phyloP scores from a whole-genome alignment of 176 grass and related monocot genomes.

The Oryza meridionalis region DNA sequence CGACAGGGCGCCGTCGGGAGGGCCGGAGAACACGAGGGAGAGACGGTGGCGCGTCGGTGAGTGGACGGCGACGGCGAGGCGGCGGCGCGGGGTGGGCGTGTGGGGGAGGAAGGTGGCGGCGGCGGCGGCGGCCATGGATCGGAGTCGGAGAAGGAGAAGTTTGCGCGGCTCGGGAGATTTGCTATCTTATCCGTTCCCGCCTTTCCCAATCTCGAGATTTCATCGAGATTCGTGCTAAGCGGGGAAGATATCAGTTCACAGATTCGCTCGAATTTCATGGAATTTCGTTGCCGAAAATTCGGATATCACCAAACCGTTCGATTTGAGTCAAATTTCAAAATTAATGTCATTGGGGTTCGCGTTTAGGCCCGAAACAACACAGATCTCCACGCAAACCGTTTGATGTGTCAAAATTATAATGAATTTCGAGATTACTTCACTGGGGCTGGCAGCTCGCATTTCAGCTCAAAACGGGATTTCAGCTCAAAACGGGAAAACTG shows the following conservation, averaged over 20 bases:
- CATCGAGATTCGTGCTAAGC: neutral
- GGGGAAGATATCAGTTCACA: neutral
- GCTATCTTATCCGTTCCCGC: constrained; percentile 58
- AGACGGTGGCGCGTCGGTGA: neutral
- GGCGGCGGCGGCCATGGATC: constrained; percentile 42
- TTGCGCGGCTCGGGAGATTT: neutral
- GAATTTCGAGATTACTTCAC: too few species aligned
- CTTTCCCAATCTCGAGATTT: neutral
- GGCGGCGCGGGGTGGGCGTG: constrained; percentile 32
- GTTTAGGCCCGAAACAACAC: too few species aligned
- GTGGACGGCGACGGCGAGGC: neutral
- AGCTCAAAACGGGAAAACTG: too few species aligned
- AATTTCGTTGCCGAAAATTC: neutral
- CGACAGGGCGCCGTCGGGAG: neutral
- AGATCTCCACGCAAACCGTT: too few species aligned
- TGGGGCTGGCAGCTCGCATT: too few species aligned
- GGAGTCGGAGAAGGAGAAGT: neutral
- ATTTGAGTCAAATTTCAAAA: neutral
- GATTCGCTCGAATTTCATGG: neutral
- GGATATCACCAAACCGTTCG: neutral
- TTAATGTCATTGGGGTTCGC: rapidly evolving
- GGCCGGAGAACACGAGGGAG: neutral
- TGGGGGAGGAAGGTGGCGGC: constrained; percentile 34
- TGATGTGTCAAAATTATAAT: too few species aligned
- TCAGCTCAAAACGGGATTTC: too few species aligned